A percentile compares a stretch with the other conserved stretches of the same genome.
These are phyloP conservation scores for Aspergillus phoenicis DNA, from an alignment of 2,329 filamentous ascomycete species.

Conservation along the genomic window DNA sequence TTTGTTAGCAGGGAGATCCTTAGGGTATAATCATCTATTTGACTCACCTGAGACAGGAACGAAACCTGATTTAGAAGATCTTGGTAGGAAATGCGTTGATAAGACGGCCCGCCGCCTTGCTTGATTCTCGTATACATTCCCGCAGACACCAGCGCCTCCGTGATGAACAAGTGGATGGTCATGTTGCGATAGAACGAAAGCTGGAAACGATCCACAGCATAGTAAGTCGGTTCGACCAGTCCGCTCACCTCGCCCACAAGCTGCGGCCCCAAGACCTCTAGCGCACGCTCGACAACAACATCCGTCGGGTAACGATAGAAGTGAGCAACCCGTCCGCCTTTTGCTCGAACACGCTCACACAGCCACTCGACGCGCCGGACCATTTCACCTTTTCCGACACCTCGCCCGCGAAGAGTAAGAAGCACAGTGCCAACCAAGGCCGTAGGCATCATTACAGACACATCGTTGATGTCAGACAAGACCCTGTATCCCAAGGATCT, in stretches of 20 bases:
- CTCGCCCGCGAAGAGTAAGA: slow-evolving; percentile 84
- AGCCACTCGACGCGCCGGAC: slow-evolving; percentile 90
- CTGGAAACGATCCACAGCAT: slow-evolving; percentile 93
- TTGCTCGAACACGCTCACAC: slow-evolving; percentile 74
- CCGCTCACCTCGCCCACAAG: slow-evolving; percentile 79
- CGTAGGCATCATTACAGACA: slow-evolving; percentile 97
- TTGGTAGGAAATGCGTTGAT: slow-evolving; percentile 75
- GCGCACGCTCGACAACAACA: slow-evolving; percentile 81
- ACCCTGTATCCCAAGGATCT: slow-evolving; percentile 90
- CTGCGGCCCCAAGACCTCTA: slow-evolving; percentile 88
- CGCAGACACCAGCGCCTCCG: slow-evolving; percentile 85
- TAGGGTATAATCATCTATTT: background rate
- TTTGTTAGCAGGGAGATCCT: slow-evolving; percentile 12
- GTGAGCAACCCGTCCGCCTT: slow-evolving; percentile 90
- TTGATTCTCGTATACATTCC: slow-evolving; percentile 92
- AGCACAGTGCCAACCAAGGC: slow-evolving; percentile 93
- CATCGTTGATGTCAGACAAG: slow-evolving; percentile 89
- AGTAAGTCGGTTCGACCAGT: slow-evolving; percentile 87
- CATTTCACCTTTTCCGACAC: slow-evolving; percentile 84
- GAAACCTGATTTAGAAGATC: slow-evolving; percentile 77
- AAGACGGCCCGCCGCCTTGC: slow-evolving; percentile 78
- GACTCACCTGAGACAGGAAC: slow-evolving; percentile 72
- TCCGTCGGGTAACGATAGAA: slow-evolving; percentile 80
- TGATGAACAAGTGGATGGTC: slow-evolving; percentile 97
- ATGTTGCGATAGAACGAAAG: slow-evolving; percentile 98